Percentiles rank a stretch among this genome's conserved stretches.
Evolutionary conservation across 1,139 yeast genomes (phyloP).

Genomic region (Lodderomyces margitis): DNA sequence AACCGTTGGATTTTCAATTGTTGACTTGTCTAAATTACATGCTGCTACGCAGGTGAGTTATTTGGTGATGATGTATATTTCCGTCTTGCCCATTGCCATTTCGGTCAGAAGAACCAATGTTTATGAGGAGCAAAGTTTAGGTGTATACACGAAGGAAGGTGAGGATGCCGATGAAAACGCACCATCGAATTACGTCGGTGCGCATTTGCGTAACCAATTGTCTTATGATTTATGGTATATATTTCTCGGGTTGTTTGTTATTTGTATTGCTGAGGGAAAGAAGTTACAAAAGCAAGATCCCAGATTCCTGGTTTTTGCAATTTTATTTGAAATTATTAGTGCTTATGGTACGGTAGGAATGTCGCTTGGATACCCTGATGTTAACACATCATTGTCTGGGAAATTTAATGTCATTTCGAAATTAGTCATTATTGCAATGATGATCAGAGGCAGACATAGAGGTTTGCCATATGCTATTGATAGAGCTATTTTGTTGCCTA

Average conservation of each 20-base stretch:
- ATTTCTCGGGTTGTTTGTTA: constrained; percentile 77
- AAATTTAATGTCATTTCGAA: constrained; percentile 75
- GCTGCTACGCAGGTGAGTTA: constrained; percentile 94
- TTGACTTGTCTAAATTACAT: constrained; percentile 67
- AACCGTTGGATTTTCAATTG: constrained; percentile 85
- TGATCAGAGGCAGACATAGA: constrained; percentile 95
- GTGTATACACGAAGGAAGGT: constrained; percentile 58
- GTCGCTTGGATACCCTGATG: constrained; percentile 75
- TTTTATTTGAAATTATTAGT: constrained; percentile 84
- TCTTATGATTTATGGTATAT: constrained; percentile 96
- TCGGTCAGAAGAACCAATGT: constrained; percentile 96
- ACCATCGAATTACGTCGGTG: constrained; percentile 67
- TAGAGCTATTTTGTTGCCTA: constrained; percentile 88
- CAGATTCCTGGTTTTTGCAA: constrained; percentile 64
- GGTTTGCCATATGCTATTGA: constrained; percentile 93
- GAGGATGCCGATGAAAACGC: constrained; percentile 32
- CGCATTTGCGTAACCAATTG: constrained; percentile 87
- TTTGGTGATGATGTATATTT: constrained; percentile 96
- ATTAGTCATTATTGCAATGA: constrained; percentile 79
- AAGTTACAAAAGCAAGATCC: constrained; percentile 47
- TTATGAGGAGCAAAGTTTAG: constrained; percentile 93
- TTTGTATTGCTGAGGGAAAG: constrained; percentile 81
- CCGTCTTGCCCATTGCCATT: constrained; percentile 93
- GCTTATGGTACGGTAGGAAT: constrained; percentile 97
- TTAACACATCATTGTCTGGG: constrained; percentile 67